Evolutionary conservation across 202 grass and related monocot species (phyloP), one percentile per base, ranked within the genome.

Genomic region (Carex sylvatica): DNA sequence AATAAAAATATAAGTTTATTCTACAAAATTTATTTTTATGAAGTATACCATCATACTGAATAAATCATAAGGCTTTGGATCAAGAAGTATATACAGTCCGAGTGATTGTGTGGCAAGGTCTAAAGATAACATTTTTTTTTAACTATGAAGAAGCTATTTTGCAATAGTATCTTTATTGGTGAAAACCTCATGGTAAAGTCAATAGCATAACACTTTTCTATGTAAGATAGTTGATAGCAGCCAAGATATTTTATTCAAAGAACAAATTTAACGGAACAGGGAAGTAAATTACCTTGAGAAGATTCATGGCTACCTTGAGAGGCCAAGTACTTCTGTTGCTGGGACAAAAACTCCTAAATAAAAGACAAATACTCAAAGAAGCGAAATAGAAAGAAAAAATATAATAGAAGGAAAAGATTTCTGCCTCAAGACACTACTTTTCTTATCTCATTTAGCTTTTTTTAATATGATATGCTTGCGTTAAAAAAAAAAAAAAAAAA

Each of bases 331-430:
- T 62, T 80, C 56, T 62, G 55, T 80, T 62, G 28, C 9, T 22
- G 67, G 9, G n/a, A 70, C 26, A 80, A 63, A 62, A 80, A 38
- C 28, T 62, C 53, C 76, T 58, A 46, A 33, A 80, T 33, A 62
- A 68, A 80, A 63, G n/a, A 40, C 4, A 38, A 63, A 60, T 38
- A 62, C 23, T 59, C 59, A 36, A 78, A 78, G 13, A 59, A 55
- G 51, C 0, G 6, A 78, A 58, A 30, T 3, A 35, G n/a, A 80
- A 79, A 44, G 35, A 23, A 16, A 78, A 6, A 33, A 15, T n/a
- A 47, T 3, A 47, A 44, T 38, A 80, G 14, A 44, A 19, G 54
- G n/a, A 46, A 1, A 46, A n/a, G 9, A 38, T 1, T 47, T 70
- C 67, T 46, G n/a, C 67, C 38, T 46, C 2, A 20, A 44, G 33